Evolutionary conservation across 768 basidiomycete genomes (phyloP), one percentile per base, ranked within the genome.

Genomic region (Clathrus columnatus): DNA sequence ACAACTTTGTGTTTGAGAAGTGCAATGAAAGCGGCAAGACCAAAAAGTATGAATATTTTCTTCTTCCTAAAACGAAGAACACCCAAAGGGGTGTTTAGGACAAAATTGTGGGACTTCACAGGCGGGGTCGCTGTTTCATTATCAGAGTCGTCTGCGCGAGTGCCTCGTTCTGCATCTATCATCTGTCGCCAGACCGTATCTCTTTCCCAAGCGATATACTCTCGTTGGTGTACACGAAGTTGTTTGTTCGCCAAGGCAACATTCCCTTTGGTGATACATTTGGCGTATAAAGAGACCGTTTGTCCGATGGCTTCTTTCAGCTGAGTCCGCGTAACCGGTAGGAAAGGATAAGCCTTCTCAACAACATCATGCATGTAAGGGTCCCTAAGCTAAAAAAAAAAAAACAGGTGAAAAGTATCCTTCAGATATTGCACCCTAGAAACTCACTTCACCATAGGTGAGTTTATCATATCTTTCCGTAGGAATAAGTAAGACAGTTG

Each of bases 101-200:
- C 53, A 23, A 55, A 55, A 32, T 55, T 48, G 18, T 20, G 5
- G 14, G 54, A 53, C 5, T 14, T 43, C 3, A 61, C 26, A 50
- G 51, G 50, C 51, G 50, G 41, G 49, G 54, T 41, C 60, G 24
- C 41, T 36, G 14, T n/a, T 17, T 48, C 54, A 27, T 29, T 10
- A 20, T 55, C 54, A 10, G 29, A 17, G 29, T 70, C 74, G 24
- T 18, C 65, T 18, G 23, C 56, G 49, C 82, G 81, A 17, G 90
- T 87, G 4, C 82, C 77, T 26, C 90, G 79, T 61, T 90, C 87
- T 41, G 82, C 79, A 2, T 83, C 85, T 57, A 96, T 87, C 92
- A 96, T 94, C 68, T 91, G 86, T 23, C 91, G 78, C 96, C 96
- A 99, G 11, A 98, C 86, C 1, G 96, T 99, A 64, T 98, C 93